Percentiles rank a stretch among this genome's conserved stretches.
Conservation (phyloP, 192 early-diverging fungal genomes). For the Geranomyces michiganensis region DNA sequence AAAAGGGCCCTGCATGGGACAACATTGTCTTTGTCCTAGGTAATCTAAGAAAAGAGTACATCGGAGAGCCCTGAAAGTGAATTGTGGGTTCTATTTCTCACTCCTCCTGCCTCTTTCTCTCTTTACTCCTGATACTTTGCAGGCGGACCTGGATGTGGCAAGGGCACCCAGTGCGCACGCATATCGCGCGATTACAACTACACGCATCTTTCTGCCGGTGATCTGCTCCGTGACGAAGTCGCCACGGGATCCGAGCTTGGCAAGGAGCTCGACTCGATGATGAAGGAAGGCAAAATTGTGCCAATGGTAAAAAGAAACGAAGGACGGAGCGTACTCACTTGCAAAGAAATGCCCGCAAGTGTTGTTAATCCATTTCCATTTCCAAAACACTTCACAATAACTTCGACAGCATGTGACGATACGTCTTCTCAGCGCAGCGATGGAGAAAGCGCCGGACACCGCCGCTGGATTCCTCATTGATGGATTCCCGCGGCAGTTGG, state of each 20-base stretch:
- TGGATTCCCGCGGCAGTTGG: conserved; percentile 65
- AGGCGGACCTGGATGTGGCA: conserved; percentile 52
- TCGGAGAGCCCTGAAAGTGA: no score
- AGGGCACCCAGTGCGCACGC: conserved; percentile 85
- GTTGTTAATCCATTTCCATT: background rate
- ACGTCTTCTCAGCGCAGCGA: conserved; percentile 50
- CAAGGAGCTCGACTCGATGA: conserved; percentile 81
- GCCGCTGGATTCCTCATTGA: conserved; percentile 59
- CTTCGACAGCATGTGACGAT: conserved; percentile 26
- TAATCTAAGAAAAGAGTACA: no score
- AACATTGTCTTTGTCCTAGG: conserved; percentile 60
- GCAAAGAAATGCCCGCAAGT: background rate
- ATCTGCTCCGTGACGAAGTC: conserved; percentile 92
- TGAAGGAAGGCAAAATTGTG: conserved; percentile 94
- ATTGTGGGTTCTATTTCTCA: no score
- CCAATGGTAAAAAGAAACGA: conserved; percentile 65
- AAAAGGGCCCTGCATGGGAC: conserved; percentile 42
- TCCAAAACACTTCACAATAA: background rate
- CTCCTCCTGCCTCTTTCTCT: no score
- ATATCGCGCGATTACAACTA: conserved; percentile 88
- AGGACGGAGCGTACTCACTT: background rate
- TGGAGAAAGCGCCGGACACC: conserved; percentile 58
- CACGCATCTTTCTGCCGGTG: conserved; percentile 94
- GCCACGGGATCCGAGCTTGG: conserved; percentile 54
- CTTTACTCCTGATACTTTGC: background rate